A percentile compares a stretch with the other conserved stretches of the same genome.
phyloP scores from a whole-genome alignment of 1,284 basidiomycete genomes.

The Schizophyllum amplum region DNA sequence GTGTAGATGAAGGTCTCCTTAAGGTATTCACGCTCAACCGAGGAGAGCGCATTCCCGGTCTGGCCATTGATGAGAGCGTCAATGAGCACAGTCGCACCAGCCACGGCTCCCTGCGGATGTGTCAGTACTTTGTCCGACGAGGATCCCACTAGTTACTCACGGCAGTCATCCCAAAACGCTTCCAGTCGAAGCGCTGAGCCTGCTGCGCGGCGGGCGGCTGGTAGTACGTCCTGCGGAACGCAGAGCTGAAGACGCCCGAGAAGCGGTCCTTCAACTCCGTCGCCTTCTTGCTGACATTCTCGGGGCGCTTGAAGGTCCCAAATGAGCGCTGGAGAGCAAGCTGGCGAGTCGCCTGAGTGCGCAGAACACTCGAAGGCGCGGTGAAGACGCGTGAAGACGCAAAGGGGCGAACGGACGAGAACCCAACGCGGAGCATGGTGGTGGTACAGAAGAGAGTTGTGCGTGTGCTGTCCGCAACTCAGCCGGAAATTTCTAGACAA shows the following conservation, averaged over 20 bases:
- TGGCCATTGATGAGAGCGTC: conserved; percentile 71
- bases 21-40: conserved; percentile 61
- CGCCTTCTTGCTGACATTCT: background rate
- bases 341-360: background rate
- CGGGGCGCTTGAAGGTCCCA: background rate
- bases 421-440: background rate
- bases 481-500: background rate
- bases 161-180: background rate
- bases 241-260: background rate
- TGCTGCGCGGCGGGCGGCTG: background rate
- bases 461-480: background rate
- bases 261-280: background rate
- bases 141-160: background rate
- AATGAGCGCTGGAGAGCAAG: background rate
- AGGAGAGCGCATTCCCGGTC: conserved; percentile 58
- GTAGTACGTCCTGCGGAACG: background rate
- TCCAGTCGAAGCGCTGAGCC: background rate
- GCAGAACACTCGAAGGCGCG: background rate
- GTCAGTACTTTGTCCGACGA: background rate
- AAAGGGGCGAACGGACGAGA: background rate
- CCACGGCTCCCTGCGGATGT: conserved; percentile 39
- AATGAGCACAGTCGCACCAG: conserved; percentile 55
- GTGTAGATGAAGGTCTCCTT: conserved; percentile 83
- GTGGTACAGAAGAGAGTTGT: background rate
- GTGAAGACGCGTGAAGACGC: background rate